phyloP scores from a whole-genome alignment of 2,329 filamentous ascomycete species.

The Colletotrichum sublineola region DNA sequence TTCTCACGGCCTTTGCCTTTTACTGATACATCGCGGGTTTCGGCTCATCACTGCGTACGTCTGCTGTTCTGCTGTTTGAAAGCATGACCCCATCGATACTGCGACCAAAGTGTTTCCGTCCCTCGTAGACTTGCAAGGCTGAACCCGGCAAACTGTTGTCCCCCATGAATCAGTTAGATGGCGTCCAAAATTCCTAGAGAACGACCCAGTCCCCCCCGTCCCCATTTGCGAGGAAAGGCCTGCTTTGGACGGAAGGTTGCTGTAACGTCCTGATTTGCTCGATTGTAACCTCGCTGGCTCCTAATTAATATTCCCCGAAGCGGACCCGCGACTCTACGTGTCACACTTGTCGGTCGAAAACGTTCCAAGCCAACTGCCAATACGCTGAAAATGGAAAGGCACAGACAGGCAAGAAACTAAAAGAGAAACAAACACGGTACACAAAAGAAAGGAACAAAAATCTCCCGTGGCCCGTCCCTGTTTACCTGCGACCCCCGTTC shows the following conservation, averaged over 20 bases:
- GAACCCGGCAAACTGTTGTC: not conserved
- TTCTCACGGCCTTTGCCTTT: not conserved
- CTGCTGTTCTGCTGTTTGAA: not conserved
- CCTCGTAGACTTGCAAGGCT: slow-evolving; percentile 10
- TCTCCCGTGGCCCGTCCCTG: not conserved
- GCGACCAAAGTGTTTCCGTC: not conserved
- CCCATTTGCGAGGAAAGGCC: slow-evolving; percentile 17
- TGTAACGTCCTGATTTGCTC: slow-evolving; percentile 7
- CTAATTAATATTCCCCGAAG: not conserved
- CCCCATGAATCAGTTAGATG: slow-evolving; percentile 21
- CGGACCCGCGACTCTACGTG: not conserved
- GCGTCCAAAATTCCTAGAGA: slow-evolving; percentile 19
- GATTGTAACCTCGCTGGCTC: slow-evolving; percentile 9
- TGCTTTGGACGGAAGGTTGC: slow-evolving; percentile 24
- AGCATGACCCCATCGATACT: slow-evolving; percentile 4
- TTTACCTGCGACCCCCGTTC: slow-evolving; percentile 20
- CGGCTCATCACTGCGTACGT: not conserved
- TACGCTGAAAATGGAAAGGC: slow-evolving; percentile 5
- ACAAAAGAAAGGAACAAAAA: not conserved
- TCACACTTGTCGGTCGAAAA: not conserved
- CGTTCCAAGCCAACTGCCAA: not conserved
- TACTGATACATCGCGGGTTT: not conserved
- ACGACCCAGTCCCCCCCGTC: slow-evolving; percentile 14
- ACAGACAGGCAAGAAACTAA: not conserved
- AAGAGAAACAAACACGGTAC: not conserved